These are phyloP conservation scores for Dictyostelium citrinum DNA, from an alignment of 78 protist genomes.

Conservation along the genomic window DNA sequence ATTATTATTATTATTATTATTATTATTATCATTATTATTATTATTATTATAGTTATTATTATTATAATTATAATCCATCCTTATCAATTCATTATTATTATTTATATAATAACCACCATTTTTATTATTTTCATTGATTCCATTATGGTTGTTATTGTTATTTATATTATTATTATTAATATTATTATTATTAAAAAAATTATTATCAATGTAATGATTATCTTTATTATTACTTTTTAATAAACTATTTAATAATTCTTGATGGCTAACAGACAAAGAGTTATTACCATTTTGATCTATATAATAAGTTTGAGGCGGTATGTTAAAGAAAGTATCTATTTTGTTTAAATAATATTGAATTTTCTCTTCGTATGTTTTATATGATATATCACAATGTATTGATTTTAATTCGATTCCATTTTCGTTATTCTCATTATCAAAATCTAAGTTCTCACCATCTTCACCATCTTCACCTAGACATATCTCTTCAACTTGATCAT, in stretches of 20 bases:
- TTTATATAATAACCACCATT: neutral
- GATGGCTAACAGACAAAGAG: neutral
- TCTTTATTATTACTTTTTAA: neutral
- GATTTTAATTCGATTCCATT: neutral
- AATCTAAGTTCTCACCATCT: no score
- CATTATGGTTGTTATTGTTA: neutral
- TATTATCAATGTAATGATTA: neutral
- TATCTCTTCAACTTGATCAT: neutral
- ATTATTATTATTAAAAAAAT: neutral
- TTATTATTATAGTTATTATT: no score
- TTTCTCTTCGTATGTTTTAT: neutral
- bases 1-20: no score
- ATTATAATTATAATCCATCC: neutral
- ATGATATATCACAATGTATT: neutral
- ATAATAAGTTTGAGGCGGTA: neutral
- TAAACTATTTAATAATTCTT: neutral
- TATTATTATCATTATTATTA: no score
- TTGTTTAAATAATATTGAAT: slow-evolving; percentile 10
- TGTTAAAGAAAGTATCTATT: neutral
- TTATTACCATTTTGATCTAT: neutral
- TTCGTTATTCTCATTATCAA: neutral
- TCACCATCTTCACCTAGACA: neutral
- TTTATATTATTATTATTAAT: neutral
- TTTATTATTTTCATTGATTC: neutral
- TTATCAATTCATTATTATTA: neutral